Evolutionary conservation across 371 early-diverging fungal species (phyloP).

Genomic region (Mortierella sp.): DNA sequence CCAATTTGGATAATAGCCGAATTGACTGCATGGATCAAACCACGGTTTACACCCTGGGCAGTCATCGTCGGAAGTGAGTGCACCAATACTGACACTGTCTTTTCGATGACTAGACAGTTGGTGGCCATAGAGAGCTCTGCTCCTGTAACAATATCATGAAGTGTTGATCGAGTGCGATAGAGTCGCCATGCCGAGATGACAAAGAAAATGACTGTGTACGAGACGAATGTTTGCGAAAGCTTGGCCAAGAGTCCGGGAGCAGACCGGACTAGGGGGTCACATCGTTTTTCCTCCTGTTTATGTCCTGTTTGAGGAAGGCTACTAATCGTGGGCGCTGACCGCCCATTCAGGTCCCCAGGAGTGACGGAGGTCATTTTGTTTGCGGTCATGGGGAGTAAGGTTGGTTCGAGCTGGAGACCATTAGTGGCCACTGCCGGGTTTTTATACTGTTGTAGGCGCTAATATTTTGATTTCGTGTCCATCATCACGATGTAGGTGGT

Average conservation of each 20-base stretch:
- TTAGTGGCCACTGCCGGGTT: too few species aligned
- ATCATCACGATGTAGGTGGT: too few species aligned
- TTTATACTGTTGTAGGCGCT: too few species aligned
- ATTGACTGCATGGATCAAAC: slow-evolving; percentile 17
- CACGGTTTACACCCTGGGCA: slow-evolving; percentile 20
- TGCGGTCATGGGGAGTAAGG: too few species aligned
- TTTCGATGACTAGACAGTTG: slow-evolving; percentile 28
- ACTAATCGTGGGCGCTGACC: too few species aligned
- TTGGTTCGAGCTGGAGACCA: too few species aligned
- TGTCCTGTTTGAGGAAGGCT: too few species aligned
- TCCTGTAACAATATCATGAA: slow-evolving; percentile 1
- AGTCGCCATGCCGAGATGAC: slow-evolving; percentile 31
- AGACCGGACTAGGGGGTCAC: background rate
- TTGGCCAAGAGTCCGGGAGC: slow-evolving; percentile 31
- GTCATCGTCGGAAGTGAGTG: slow-evolving; percentile 25
- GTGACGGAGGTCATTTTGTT: too few species aligned
- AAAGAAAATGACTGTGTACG: slow-evolving; percentile 27
- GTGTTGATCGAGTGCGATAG: slow-evolving; percentile 5
- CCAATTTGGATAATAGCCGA: slow-evolving; percentile 26
- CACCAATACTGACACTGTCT: slow-evolving; percentile 1
- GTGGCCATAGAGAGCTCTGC: slow-evolving; percentile 14
- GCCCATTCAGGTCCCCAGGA: background rate
- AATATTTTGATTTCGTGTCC: too few species aligned
- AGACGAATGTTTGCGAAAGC: slow-evolving; percentile 35
- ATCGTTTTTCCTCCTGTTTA: too few species aligned